Evolutionary conservation across 2,329 filamentous ascomycete species (phyloP).

Genomic region (Stemphylium vesicarium): DNA sequence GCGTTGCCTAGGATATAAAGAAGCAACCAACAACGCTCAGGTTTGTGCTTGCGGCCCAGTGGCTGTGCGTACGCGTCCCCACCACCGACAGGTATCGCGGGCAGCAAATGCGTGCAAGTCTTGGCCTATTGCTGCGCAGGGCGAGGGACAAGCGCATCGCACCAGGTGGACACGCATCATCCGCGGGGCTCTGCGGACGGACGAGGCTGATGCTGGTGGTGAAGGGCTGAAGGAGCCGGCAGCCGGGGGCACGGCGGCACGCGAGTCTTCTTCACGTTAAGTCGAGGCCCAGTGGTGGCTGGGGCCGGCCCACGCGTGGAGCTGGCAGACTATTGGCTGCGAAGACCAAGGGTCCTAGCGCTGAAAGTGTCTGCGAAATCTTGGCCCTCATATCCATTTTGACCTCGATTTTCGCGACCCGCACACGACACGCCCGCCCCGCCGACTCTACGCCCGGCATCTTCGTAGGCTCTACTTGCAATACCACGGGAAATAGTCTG

Average conservation of each 20-base stretch:
- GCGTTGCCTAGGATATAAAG: slow-evolving; percentile 28
- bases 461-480: neutral
- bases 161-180: slow-evolving; percentile 24
- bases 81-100: slow-evolving; percentile 14
- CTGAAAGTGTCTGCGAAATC: slow-evolving; percentile 28
- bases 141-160: slow-evolving; percentile 15
- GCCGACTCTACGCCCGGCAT: slow-evolving; percentile 14
- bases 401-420: slow-evolving; percentile 30
- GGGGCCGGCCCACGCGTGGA: slow-evolving; percentile 4
- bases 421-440: slow-evolving; percentile 38
- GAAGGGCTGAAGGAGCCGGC: neutral
- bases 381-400: slow-evolving; percentile 22
- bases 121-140: slow-evolving; percentile 17
- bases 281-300: neutral
- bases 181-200: slow-evolving; percentile 10
- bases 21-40: slow-evolving; percentile 27
- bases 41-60: slow-evolving; percentile 30
- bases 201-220: slow-evolving; percentile 25
- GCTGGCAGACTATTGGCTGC: slow-evolving; percentile 18
- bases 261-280: slow-evolving; percentile 9
- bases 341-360: slow-evolving; percentile 21
- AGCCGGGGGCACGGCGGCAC: slow-evolving; percentile 17
- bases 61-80: slow-evolving; percentile 40
- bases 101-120: slow-evolving; percentile 19
- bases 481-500: neutral